A percentile compares a stretch with the other conserved stretches of the same genome.
phyloP scores from a whole-genome alignment of 1,284 basidiomycete genomes.

The Fomitopsis pinicola region DNA sequence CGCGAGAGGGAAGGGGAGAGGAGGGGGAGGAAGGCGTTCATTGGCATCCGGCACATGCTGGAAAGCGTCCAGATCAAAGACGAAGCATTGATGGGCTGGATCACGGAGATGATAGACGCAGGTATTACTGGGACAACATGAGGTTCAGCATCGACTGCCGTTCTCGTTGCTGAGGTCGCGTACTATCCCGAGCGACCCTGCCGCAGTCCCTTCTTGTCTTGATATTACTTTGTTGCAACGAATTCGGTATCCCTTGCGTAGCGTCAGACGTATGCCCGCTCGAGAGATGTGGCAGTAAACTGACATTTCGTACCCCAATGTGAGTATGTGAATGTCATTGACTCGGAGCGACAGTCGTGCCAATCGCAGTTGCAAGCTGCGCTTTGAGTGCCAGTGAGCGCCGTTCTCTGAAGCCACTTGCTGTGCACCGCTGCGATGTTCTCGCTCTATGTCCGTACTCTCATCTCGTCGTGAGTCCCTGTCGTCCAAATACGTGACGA shows the following conservation, averaged over 20 bases:
- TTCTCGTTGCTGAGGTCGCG: no score
- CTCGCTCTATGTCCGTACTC: slow-evolving; percentile 5
- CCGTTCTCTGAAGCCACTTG: not conserved
- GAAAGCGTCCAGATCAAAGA: slow-evolving; percentile 66
- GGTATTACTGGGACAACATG: slow-evolving; percentile 28
- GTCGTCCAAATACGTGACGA: slow-evolving; percentile 36
- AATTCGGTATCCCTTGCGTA: no score
- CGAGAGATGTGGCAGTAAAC: no score
- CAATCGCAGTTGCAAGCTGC: no score
- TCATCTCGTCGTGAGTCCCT: slow-evolving; percentile 17
- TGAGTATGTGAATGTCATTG: no score
- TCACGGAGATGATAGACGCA: slow-evolving; percentile 74
- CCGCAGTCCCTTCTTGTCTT: no score
- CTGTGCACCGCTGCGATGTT: not conserved
- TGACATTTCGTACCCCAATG: no score
- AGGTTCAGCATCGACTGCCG: not conserved
- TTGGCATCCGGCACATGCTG: slow-evolving; percentile 53
- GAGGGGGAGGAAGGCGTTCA: slow-evolving; percentile 66
- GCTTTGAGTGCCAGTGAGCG: not conserved
- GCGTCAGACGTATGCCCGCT: no score
- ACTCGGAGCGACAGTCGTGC: no score
- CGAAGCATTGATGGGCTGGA: slow-evolving; percentile 69
- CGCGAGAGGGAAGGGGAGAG: slow-evolving; percentile 61
- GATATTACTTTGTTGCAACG: no score
- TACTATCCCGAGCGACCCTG: no score